Percentiles rank a stretch among this genome's conserved stretches.
Evolutionary conservation across 2,329 filamentous ascomycete species (phyloP).

Genomic region (Botrytis medusae): DNA sequence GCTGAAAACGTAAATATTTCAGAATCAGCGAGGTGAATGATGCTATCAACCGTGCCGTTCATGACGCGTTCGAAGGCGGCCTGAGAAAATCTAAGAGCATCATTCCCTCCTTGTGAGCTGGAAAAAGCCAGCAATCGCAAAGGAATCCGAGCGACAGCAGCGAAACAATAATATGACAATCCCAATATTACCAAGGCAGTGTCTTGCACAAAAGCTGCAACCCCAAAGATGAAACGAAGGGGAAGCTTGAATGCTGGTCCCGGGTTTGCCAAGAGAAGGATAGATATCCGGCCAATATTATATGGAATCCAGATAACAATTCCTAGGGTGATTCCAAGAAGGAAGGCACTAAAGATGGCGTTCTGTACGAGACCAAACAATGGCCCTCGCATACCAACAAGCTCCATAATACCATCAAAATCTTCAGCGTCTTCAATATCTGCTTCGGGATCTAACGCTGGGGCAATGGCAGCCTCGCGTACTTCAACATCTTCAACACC

Average conservation of each 20-base stretch:
- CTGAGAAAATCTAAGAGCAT: conserved; percentile 32
- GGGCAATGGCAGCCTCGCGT: conserved; percentile 63
- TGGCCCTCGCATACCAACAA: conserved; percentile 94
- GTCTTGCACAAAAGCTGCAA: conserved; percentile 81
- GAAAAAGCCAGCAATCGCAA: conserved; percentile 24
- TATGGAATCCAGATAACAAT: conserved; percentile 89
- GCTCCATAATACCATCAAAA: conserved; percentile 91
- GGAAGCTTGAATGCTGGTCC: conserved; percentile 67
- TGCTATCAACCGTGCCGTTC: conserved; percentile 50
- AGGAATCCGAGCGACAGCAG: conserved; percentile 29
- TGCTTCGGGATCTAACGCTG: conserved; percentile 71
- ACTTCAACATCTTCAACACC: conserved; percentile 54
- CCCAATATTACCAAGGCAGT: conserved; percentile 65
- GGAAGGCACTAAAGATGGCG: conserved; percentile 86
- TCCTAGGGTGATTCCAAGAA: conserved; percentile 84
- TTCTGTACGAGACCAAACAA: conserved; percentile 90
- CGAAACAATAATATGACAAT: conserved; percentile 45
- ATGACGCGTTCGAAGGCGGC: conserved; percentile 45
- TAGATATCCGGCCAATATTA: conserved; percentile 80
- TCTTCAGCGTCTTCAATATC: conserved; percentile 88
- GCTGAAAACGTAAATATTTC: conserved; percentile 77
- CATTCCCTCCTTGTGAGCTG: conserved; percentile 16
- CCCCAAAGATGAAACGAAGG: conserved; percentile 67
- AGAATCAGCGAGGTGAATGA: conserved; percentile 46
- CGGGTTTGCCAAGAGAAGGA: conserved; percentile 79